These are phyloP conservation scores for Metarhizium humberi DNA, from an alignment of 2,329 filamentous ascomycete genomes.

Conservation along the genomic window DNA sequence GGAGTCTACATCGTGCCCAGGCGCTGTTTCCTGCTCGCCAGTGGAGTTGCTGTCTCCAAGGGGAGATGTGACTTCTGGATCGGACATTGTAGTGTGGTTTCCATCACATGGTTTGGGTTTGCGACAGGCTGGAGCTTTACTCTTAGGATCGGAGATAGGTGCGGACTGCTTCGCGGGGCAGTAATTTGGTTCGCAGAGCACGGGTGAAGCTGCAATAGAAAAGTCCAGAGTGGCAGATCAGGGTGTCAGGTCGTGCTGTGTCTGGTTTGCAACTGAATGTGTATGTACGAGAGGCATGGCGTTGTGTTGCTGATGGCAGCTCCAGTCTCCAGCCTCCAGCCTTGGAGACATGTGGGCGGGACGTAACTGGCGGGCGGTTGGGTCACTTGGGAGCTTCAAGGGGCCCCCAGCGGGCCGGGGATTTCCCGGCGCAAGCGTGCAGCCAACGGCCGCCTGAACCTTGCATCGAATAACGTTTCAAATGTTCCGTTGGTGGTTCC, in stretches of 20 bases:
- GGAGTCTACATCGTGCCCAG: slow-evolving; percentile 11
- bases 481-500: not conserved
- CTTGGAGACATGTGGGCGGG: not conserved
- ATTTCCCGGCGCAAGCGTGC: slow-evolving; percentile 6
- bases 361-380: slow-evolving; percentile 7
- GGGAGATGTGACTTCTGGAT: slow-evolving; percentile 35
- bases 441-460: not conserved
- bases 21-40: slow-evolving; percentile 31
- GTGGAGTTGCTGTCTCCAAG: slow-evolving; percentile 28
- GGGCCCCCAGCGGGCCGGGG: slow-evolving; percentile 2
- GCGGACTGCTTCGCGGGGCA: not conserved
- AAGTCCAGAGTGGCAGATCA: not conserved
- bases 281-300: not conserved
- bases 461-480: not conserved
- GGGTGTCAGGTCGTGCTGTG: not conserved
- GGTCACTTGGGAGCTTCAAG: slow-evolving; percentile 9
- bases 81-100: slow-evolving; percentile 36
- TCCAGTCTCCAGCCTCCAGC: not conserved
- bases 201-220: not conserved
- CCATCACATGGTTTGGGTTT: slow-evolving; percentile 24
- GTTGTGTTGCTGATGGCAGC: not conserved
- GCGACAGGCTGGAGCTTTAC: not conserved
- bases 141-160: not conserved
- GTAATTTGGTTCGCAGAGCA: not conserved
- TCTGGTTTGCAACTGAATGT: not conserved